phyloP scores from a whole-genome alignment of 495 filamentous ascomycete species.

The Lineolata rhizophorae region DNA sequence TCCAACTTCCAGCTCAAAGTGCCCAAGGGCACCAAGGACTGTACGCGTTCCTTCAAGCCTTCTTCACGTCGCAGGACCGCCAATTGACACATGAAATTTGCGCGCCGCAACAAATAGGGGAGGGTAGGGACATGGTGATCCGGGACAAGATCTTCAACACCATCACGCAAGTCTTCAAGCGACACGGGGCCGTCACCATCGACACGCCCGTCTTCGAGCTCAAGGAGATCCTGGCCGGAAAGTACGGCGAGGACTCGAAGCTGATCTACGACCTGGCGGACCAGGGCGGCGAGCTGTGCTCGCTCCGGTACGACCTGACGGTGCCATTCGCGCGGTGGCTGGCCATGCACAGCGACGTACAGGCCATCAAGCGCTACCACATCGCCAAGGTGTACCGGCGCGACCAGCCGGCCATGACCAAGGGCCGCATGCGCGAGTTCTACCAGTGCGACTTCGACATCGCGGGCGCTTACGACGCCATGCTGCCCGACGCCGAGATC shows the following conservation, averaged over 20 bases:
- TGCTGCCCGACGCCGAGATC: conserved; percentile 92
- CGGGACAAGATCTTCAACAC: conserved; percentile 67
- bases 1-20: conserved; percentile 13
- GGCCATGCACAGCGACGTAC: conserved; percentile 55
- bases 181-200: conserved; percentile 66
- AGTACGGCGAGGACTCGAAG: conserved; percentile 84
- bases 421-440: conserved; percentile 88
- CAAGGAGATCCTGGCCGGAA: conserved; percentile 58
- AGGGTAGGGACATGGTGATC: conserved; percentile 51
- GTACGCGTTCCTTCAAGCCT: conserved; percentile 5
- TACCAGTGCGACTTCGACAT: conserved; percentile 98
- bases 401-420: conserved; percentile 64
- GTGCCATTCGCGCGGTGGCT: conserved; percentile 80
- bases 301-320: conserved; percentile 75
- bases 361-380: conserved; percentile 69
- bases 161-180: conserved; percentile 71
- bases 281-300: conserved; percentile 68
- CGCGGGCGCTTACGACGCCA: conserved; percentile 72
- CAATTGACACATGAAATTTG: no score
- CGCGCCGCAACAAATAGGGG: no score
- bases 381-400: conserved; percentile 74
- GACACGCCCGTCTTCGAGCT: conserved; percentile 63
- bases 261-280: conserved; percentile 77
- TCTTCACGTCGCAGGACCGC: no score
- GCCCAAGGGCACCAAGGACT: conserved; percentile 19